A percentile compares a stretch with the other conserved stretches of the same genome.
phyloP scores from a whole-genome alignment of 495 filamentous ascomycete genomes.

The Hypoxylon cercidicola region DNA sequence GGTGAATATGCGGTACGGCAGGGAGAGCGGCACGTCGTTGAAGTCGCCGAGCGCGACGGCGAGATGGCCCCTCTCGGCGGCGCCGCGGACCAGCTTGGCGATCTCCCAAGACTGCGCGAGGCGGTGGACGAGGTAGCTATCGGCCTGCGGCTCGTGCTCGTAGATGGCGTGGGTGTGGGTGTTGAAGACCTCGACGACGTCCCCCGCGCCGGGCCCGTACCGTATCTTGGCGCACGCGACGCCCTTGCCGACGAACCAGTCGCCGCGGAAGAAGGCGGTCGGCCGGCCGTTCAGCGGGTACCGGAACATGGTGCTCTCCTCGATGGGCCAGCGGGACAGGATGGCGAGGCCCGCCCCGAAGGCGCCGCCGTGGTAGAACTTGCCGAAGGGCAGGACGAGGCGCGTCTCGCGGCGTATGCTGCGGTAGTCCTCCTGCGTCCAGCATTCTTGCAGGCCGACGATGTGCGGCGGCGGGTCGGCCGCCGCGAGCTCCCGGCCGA shows the following conservation, averaged over 20 bases:
- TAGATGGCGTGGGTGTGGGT: conserved; percentile 93
- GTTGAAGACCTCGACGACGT: conserved; percentile 91
- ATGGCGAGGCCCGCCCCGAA: conserved; percentile 93
- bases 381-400: conserved; percentile 87
- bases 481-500: conserved; percentile 77
- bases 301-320: conserved; percentile 83
- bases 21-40: conserved; percentile 89
- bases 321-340: conserved; percentile 95
- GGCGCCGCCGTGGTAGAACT: conserved; percentile 90
- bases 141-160: conserved; percentile 73
- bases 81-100: conserved; percentile 86
- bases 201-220: conserved; percentile 70
- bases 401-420: conserved; percentile 79
- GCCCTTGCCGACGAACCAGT: conserved; percentile 96
- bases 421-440: conserved; percentile 89
- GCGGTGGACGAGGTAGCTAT: conserved; percentile 90
- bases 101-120: conserved; percentile 98
- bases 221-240: conserved; percentile 86
- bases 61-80: conserved; percentile 83
- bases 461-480: conserved; percentile 79
- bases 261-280: conserved; percentile 90
- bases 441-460: conserved; percentile 95
- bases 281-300: conserved; percentile 96
- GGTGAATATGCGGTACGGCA: conserved; percentile 86
- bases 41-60: conserved; percentile 91